Evolutionary conservation across 2,329 filamentous ascomycete genomes (phyloP).

Genomic region (Zymoseptoria ardabiliae): DNA sequence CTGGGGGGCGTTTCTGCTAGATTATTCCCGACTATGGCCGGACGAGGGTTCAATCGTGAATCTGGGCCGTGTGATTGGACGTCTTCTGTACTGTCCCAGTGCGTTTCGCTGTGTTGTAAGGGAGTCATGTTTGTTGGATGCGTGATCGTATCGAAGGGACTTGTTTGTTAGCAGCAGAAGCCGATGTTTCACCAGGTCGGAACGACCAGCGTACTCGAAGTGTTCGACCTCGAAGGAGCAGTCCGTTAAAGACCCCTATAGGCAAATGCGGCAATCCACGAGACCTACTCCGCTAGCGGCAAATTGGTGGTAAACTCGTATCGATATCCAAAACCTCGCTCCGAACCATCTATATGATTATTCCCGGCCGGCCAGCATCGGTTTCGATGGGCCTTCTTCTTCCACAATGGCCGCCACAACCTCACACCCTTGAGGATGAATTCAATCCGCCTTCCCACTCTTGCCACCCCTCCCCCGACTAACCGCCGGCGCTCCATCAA

Average conservation of each 20-base stretch:
- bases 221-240: too few species aligned
- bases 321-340: neutral
- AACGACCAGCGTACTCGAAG: too few species aligned
- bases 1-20: neutral
- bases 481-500: conserved; percentile 15
- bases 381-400: too few species aligned
- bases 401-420: too few species aligned
- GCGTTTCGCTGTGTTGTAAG: neutral
- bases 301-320: neutral
- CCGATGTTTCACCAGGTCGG: too few species aligned
- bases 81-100: neutral
- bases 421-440: too few species aligned
- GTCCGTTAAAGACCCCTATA: neutral
- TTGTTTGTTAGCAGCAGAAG: too few species aligned
- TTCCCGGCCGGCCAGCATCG: neutral
- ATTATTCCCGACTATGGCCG: neutral
- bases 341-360: neutral
- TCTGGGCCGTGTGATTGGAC: neutral
- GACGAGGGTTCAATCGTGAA: neutral
- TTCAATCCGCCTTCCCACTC: conserved; percentile 28
- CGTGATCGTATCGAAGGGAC: too few species aligned
- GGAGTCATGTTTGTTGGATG: too few species aligned
- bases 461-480: conserved; percentile 19
- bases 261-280: conserved; percentile 1
- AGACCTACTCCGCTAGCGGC: neutral